Conservation (phyloP, 2,329 filamentous ascomycete species). For the Rutstroemia sp. region DNA sequence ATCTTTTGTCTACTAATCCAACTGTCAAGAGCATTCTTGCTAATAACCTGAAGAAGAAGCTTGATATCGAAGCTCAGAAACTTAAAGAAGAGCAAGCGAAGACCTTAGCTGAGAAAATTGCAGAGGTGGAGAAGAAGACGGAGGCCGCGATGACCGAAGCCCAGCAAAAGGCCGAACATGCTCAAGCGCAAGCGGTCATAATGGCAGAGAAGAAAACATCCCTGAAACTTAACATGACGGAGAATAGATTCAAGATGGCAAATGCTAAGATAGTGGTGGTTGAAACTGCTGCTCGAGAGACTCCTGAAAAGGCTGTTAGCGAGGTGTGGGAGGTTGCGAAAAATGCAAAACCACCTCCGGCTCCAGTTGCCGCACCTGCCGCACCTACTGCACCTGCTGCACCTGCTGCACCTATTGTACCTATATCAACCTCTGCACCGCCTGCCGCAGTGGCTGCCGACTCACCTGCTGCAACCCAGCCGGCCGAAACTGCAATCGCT, state of each 20-base stretch:
- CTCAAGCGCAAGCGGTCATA: slow-evolving; percentile 49
- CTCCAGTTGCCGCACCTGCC: slow-evolving; percentile 10
- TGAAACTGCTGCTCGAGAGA: slow-evolving; percentile 74
- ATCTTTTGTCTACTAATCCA: slow-evolving; percentile 48
- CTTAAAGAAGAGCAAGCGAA: slow-evolving; percentile 42
- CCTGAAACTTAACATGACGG: slow-evolving; percentile 70
- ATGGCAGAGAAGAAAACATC: slow-evolving; percentile 69
- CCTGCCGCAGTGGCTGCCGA: neutral
- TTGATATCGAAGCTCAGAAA: slow-evolving; percentile 52
- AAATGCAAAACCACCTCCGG: slow-evolving; percentile 44
- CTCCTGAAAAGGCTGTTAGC: slow-evolving; percentile 71
- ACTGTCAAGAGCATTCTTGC: slow-evolving; percentile 38
- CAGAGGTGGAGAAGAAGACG: slow-evolving; percentile 41
- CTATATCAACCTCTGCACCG: slow-evolving; percentile 9
- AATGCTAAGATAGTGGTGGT: slow-evolving; percentile 72
- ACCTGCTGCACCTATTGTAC: slow-evolving; percentile 12
- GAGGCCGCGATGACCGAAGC: slow-evolving; percentile 36
- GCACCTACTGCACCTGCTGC: slow-evolving; percentile 8
- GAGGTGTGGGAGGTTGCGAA: slow-evolving; percentile 86
- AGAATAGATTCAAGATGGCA: slow-evolving; percentile 57
- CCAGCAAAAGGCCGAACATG: slow-evolving; percentile 35
- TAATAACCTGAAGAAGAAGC: slow-evolving; percentile 58
- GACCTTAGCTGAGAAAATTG: slow-evolving; percentile 41
- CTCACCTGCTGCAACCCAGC: neutral
- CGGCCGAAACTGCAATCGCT: neutral